Evolutionary conservation across 2,329 filamentous ascomycete genomes (phyloP), one percentile per base, ranked within the genome.

Genomic region (Colletotrichum orchidophilum): DNA sequence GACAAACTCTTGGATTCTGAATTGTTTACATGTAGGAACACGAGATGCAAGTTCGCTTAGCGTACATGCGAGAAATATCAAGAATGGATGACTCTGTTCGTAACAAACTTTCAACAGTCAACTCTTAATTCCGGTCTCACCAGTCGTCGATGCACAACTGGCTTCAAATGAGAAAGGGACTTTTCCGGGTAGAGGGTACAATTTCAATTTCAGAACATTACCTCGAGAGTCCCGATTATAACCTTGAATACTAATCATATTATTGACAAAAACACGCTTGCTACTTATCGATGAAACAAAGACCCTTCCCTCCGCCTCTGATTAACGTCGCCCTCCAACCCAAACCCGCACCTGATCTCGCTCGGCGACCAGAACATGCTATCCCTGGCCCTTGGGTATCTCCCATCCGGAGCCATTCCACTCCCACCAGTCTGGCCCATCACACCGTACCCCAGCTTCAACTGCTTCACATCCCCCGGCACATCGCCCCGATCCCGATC

Each of bases 321-420:
- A 70, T 74, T 73, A 3, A 79, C 76, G 26, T 79, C 77, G 1
- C 78, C 78, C 50, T 78, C 75, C 15, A 79, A 71, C 1, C 77
- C 78, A 26, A 80, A 80, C 0, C 77, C 77, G 24, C 77, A 79
- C 60, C 74, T 73, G 1, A 71, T 35, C 42, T 71, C 64, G 1
- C 27, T 35, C 1, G 68, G 64, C 2, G 64, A 62, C 73, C 74
- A 70, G 35, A 39, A 2, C 31, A 65, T 49, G 11, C 64, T 59
- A 4, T 52, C 29, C 9, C 27, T 21, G 11, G 64, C 29, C 18
- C 27, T n/a, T 11, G 64, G 33, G 46, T 59, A 58, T 49, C 63
- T 31, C 18, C 31, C 29, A 11, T 49, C 26, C 12, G 27, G 8
- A 9, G n/a, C 35, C 18, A 76, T 46, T 2, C 68, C 73, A 1